These are phyloP conservation scores for Colletotrichum sidae DNA, from an alignment of 2,329 filamentous ascomycete genomes.

Conservation along the genomic window DNA sequence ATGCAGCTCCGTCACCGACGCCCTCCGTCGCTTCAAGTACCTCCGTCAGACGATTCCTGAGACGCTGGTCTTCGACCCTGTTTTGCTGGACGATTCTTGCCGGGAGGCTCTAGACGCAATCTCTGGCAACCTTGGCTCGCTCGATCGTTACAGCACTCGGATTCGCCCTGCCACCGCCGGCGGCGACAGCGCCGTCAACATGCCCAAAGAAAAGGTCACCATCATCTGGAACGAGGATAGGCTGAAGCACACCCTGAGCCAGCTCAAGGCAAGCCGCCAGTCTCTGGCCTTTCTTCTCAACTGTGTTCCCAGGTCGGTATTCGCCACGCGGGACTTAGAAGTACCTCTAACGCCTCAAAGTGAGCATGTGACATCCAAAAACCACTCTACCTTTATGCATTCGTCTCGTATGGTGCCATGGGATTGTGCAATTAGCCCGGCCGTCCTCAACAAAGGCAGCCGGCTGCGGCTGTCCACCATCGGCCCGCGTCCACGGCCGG, in stretches of 20 bases:
- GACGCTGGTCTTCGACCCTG: constrained; percentile 18
- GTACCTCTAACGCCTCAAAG: constrained; percentile 9
- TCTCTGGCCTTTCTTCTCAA: constrained; percentile 36
- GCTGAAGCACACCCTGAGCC: constrained; percentile 27
- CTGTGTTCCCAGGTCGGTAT: constrained; percentile 33
- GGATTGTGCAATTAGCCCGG: constrained; percentile 35
- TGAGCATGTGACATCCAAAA: constrained; percentile 34
- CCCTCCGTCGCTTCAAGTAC: constrained; percentile 31
- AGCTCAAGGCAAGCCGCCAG: constrained; percentile 28
- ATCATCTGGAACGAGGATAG: constrained; percentile 39
- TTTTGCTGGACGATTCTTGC: constrained; percentile 31
- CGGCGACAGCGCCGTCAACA: constrained; percentile 29
- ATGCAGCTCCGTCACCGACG: constrained; percentile 33
- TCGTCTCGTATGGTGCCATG: constrained; percentile 30
- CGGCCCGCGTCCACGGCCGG: constrained; percentile 18
- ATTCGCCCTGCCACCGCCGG: constrained; percentile 28
- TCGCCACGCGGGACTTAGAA: no score
- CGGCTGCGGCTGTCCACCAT: constrained; percentile 30
- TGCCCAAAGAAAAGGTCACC: constrained; percentile 30
- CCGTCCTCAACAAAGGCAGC: constrained; percentile 36
- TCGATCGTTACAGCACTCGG: constrained; percentile 27
- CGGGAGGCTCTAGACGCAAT: constrained; percentile 30
- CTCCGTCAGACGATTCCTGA: constrained; percentile 24
- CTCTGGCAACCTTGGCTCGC: constrained; percentile 18
- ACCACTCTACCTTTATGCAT: constrained; percentile 35